Percentiles rank a stretch among this genome's conserved stretches.
Conservation (phyloP, 2,329 filamentous ascomycete genomes). For the Colletotrichum sp. region DNA sequence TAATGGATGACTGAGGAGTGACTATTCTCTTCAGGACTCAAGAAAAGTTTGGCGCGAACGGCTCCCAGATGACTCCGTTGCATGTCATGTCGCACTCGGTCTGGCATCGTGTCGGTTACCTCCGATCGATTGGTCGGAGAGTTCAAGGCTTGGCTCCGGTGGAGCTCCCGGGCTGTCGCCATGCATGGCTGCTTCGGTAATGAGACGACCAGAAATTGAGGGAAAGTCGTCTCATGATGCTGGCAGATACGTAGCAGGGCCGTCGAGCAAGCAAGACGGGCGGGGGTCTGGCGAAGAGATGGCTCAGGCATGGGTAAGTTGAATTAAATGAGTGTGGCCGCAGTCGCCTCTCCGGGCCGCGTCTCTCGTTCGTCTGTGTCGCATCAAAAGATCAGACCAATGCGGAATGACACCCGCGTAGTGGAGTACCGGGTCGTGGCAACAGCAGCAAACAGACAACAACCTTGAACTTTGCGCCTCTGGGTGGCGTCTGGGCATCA, state of each 20-base stretch:
- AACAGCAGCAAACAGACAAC: not conserved
- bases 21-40: not conserved
- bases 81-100: not conserved
- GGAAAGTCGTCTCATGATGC: not conserved
- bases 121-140: slow-evolving; percentile 6
- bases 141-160: slow-evolving; percentile 2
- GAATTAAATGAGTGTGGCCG: not conserved
- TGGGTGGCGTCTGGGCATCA: not conserved
- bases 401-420: slow-evolving; percentile 16
- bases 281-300: not conserved
- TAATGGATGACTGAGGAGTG: not conserved
- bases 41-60: not conserved
- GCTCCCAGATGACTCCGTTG: not conserved
- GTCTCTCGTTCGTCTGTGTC: slow-evolving; percentile 7
- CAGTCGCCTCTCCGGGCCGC: slow-evolving; percentile 4
- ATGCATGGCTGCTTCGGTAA: slow-evolving; percentile 15
- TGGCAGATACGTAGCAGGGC: not conserved
- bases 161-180: not conserved
- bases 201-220: slow-evolving; percentile 7
- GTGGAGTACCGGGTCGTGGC: not conserved
- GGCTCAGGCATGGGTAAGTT: not conserved
- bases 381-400: slow-evolving; percentile 15
- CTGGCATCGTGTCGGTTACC: not conserved
- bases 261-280: not conserved
- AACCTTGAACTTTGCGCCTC: not conserved